Base-by-base conservation (phyloP, 2,329 filamentous ascomycete genomes). In the Cercospora sesami region DNA sequence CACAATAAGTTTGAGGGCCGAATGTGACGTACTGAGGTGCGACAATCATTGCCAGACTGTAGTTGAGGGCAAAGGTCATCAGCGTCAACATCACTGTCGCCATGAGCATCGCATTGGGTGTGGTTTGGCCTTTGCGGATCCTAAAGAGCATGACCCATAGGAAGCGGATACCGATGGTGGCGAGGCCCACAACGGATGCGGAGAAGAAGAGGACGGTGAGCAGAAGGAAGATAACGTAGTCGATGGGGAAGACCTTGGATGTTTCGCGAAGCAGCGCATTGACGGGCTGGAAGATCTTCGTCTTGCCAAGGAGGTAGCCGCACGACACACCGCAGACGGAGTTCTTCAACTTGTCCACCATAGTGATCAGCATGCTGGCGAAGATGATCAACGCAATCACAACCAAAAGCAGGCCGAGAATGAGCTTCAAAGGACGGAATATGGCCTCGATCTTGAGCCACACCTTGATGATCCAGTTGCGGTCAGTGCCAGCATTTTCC, bases 331-430 rank as follows among this genome's bases (percentile, higher is more conserved):
- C 94, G 86, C 95, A 99, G 70, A 96, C 83, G 3, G 94, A 97
- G 82, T 98, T 97, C 79, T 91, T 94, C 39, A 93, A 92, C 83
- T 98, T 98, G 86, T 99, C 95, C 76, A 98, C 93, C 73, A 89
- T 91, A 0, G 94, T 98, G 77, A 98, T 91, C 73, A 98, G 86
- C 93, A 99, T 98, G 12, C 92, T 96, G 8, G 90, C 86, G 86
- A 93, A 96, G 73, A 96, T 86, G 51, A 96, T 73, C 14, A 97
- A 80, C 0, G 92, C 86, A 23, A 97, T 78, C 1, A 93, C 72
- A 33, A 97, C 85, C 2, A 98, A 82, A 0, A 96, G 73, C 60
- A 97, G 83, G 14, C 95, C 95, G 1, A 92, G 91, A 14, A 98
- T 79, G 51, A 98, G 87, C 82, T 96, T 97, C 74, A 99, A 82